Base-by-base conservation (phyloP, 2,329 filamentous ascomycete species). In the Pseudopyricularia javanii region DNA sequence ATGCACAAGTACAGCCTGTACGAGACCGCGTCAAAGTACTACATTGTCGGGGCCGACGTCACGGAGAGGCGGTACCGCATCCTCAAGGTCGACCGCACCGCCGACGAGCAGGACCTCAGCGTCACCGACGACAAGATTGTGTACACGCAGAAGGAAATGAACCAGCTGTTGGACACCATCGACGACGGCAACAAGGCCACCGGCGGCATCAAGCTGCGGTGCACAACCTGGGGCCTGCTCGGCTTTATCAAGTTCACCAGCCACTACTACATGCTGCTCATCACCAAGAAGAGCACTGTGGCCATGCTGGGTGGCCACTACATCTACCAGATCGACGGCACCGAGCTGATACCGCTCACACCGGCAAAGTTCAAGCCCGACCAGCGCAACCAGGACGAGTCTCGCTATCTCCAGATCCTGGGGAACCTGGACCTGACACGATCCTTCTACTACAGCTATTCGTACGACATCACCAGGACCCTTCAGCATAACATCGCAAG, bases 1-100 rank as follows among this genome's bases (percentile, higher is more conserved):
- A 95, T 98, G 89, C 90, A 96, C 73, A 94, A 93, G 63, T 97
- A 95, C 68, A 93, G 88, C n/a, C 72, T 98, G 22, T 97, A 98
- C 68, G 93, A 98, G 71, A 98, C 93, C 3, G 87, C 88, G 12
- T 89, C 85, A 53, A 81, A 89, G 51, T 98, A 93, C 68, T 98
- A 96, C 66, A 85, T 98, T 58, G 89, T 97, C 17, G 93, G 93
- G 14, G 86, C 88, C 51, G 93, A 98, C 64, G 82, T 95, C 53
- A 84, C 89, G 59, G 93, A 97, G 66, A 85, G 81, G 61, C 82
- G 86, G 26, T 97, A 93, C 67, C 83, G 91, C 51, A 89, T 98
- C 54, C 72, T 98, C 63, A 96, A 97, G 68, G 94, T 98, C 60
- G 91, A 97, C 65, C 83, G 93, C 47, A 95, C 88, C 5, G 83